Evolutionary conservation across 805 yeast genomes (phyloP).

Genomic region (Huiozyma naganishii): DNA sequence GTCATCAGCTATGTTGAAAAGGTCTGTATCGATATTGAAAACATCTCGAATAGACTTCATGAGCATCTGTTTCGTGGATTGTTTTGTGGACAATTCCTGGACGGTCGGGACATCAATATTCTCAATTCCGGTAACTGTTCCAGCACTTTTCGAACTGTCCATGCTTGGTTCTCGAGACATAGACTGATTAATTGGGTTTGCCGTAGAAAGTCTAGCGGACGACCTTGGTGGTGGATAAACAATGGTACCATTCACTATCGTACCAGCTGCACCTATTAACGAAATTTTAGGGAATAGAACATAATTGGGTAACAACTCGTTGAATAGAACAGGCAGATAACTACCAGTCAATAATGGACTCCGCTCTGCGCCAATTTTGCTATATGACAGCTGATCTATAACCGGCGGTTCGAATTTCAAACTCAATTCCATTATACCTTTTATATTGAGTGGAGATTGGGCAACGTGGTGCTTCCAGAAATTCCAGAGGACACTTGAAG

Average conservation of each 20-base stretch:
- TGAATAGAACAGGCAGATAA: constrained; percentile 54
- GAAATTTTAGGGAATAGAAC: constrained; percentile 44
- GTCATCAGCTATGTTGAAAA: constrained; percentile 44
- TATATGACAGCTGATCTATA: constrained; percentile 16
- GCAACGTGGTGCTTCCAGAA: constrained; percentile 22
- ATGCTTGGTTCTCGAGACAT: neutral
- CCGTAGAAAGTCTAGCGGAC: constrained; percentile 12
- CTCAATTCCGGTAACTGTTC: constrained; percentile 35
- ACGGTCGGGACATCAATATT: constrained; percentile 32
- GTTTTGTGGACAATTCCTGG: constrained; percentile 16
- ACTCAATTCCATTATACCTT: constrained; percentile 53
- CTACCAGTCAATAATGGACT: constrained; percentile 53
- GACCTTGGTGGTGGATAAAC: constrained; percentile 14
- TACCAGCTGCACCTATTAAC: constrained; percentile 45
- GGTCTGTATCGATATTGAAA: constrained; percentile 48
- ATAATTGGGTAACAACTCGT: constrained; percentile 44
- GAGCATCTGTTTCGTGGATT: constrained; percentile 36
- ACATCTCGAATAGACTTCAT: constrained; percentile 51
- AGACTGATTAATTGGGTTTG: constrained; percentile 8
- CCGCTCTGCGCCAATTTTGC: constrained; percentile 36
- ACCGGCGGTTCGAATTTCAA: constrained; percentile 50
- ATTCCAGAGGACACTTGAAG: constrained; percentile 20
- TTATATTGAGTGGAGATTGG: constrained; percentile 35
- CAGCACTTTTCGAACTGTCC: constrained; percentile 1
- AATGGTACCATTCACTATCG: constrained; percentile 4